phyloP scores from a whole-genome alignment of 495 filamentous ascomycete species.

The Penicillium fimorum region DNA sequence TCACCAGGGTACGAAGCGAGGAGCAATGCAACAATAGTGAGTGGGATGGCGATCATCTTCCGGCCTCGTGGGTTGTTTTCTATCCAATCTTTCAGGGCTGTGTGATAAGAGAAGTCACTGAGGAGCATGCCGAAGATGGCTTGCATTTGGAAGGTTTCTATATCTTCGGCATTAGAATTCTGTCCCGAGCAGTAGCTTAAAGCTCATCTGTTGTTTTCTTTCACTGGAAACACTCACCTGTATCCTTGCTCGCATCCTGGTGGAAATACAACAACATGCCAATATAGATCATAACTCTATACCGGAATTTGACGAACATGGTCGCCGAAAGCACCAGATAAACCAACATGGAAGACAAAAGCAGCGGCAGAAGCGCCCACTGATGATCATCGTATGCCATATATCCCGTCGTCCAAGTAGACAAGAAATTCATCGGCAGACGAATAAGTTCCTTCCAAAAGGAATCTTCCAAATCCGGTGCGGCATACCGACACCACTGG shows the following conservation, averaged over 20 bases:
- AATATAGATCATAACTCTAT: constrained; percentile 54
- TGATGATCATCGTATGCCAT: constrained; percentile 66
- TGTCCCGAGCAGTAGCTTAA: not conserved
- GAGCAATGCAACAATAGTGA: constrained; percentile 62
- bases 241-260: constrained; percentile 37
- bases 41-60: constrained; percentile 56
- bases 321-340: constrained; percentile 59
- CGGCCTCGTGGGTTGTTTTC: constrained; percentile 50
- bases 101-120: constrained; percentile 47
- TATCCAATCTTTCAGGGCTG: constrained; percentile 19
- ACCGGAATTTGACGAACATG: constrained; percentile 55
- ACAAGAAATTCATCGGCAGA: constrained; percentile 52
- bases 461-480: constrained; percentile 44
- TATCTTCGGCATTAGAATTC: not conserved
- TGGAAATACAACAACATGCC: constrained; percentile 56
- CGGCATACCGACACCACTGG: constrained; percentile 60
- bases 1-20: constrained; percentile 62
- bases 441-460: constrained; percentile 39
- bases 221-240: constrained; percentile 21
- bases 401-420: constrained; percentile 58
- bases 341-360: constrained; percentile 61
- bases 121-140: constrained; percentile 65
- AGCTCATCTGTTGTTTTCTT: not conserved
- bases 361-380: constrained; percentile 63
- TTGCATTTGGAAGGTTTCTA: constrained; percentile 55